These are phyloP conservation scores for Lycium ferocissimum DNA, from an alignment of 257 asterid genomes.

Conservation along the genomic window DNA sequence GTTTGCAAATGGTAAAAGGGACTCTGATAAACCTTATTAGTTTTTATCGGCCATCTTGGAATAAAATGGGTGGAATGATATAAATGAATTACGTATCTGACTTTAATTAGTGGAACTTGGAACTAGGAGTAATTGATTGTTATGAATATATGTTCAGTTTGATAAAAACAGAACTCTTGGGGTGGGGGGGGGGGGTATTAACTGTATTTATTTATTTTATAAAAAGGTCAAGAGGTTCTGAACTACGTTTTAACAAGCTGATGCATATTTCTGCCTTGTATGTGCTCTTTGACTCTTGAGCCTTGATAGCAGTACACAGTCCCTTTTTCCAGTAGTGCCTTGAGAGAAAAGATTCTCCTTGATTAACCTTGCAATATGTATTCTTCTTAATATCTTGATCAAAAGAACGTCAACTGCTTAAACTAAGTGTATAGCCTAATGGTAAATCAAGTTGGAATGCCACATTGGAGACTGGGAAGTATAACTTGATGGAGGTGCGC, in stretches of 20 bases:
- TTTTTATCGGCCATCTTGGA: too few species aligned
- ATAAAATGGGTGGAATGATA: neutral
- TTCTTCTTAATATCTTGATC: neutral
- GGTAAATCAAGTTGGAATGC: neutral
- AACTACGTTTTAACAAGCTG: neutral
- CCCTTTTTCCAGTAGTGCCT: neutral
- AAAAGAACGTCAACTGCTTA: neutral
- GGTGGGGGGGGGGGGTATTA: neutral
- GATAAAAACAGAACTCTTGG: neutral
- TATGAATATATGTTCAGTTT: neutral
- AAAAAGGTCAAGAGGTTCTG: neutral
- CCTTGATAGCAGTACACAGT: neutral
- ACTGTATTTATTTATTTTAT: neutral
- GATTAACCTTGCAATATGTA: neutral
- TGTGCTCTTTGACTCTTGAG: neutral
- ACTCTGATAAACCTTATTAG: too few species aligned
- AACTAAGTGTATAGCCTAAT: neutral
- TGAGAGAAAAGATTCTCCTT: neutral
- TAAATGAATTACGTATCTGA: neutral
- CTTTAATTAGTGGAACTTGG: neutral
- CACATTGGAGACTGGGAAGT: too few species aligned
- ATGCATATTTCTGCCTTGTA: neutral
- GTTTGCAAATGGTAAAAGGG: neutral
- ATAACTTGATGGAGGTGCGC: neutral
- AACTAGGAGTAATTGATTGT: neutral